Evolutionary conservation across 768 basidiomycete genomes (phyloP), one percentile per base, ranked within the genome.

Genomic region (Suillus brevipes): DNA sequence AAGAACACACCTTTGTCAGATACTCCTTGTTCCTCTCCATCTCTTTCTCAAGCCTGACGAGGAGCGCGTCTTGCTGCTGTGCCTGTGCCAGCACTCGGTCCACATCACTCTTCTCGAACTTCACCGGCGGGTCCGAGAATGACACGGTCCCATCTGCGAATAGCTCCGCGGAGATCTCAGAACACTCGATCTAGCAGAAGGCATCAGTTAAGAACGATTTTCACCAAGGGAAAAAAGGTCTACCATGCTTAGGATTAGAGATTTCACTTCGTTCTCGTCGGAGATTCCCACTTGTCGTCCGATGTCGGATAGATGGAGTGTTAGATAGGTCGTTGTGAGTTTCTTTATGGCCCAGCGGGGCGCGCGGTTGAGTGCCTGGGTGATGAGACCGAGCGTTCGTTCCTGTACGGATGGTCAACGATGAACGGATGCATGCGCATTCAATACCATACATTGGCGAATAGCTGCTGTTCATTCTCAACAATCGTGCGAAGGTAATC

Each of bases 271-370:
- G 16, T 83, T 85, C 58, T 84, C 82, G 28, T 70, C 81, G 5
- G 83, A 79, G 23, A 80, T 74, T 3, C 77, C 80, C 36, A 83
- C 68, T 3, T 74, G 70, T 18, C 80, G 81, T 3, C 84, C 89
- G 59, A 96, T 92, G 67, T 95, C 91, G 0, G 82, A 76, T 9
- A 95, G 77, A 42, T 88, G 84, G 18, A 94, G 85, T 0, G 91
- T 92, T 47, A 94, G 82, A 70, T 94, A 97, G 2, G 94, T 94
- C 60, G 85, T 85, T 0, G 90, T 95, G 64, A 95, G 85, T 73
- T 87, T 90, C 76, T 87, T 88, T 69, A 95, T 85, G 57, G 86
- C 80, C 88, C 94, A 94, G 23, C 90, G 82, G 0, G 92, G 90
- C 0, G 91, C 88, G 18, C 87, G 85, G 6, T 84, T 83, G 34